Conservation (phyloP, 495 filamentous ascomycete genomes). For the Bacidia rubella region DNA sequence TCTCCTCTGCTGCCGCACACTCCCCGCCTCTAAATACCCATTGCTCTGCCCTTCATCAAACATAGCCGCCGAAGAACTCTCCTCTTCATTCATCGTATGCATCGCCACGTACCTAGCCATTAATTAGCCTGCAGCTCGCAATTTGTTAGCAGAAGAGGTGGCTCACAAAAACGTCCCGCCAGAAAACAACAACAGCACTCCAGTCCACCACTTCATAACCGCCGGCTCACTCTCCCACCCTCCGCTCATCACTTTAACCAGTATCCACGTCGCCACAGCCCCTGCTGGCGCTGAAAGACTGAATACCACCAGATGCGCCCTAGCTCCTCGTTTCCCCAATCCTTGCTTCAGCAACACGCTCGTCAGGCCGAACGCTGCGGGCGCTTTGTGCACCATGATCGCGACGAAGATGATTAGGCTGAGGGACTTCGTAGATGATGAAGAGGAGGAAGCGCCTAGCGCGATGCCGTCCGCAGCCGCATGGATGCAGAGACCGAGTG, state of each 20-base stretch:
- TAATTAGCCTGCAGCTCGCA: background rate
- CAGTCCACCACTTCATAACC: slow-evolving; percentile 70
- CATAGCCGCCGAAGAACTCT: slow-evolving; percentile 27
- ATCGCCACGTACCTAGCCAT: slow-evolving; percentile 81
- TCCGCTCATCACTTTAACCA: slow-evolving; percentile 59
- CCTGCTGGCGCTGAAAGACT: slow-evolving; percentile 82
- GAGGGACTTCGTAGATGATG: slow-evolving; percentile 50
- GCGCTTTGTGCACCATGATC: slow-evolving; percentile 95
- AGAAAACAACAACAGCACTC: slow-evolving; percentile 80
- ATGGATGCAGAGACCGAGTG: slow-evolving; percentile 88
- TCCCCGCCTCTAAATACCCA: slow-evolving; percentile 49
- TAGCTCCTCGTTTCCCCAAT: slow-evolving; percentile 67
- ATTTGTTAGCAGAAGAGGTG: background rate
- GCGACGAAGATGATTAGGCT: slow-evolving; percentile 86
- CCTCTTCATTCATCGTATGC: slow-evolving; percentile 91
- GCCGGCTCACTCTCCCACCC: slow-evolving; percentile 25
- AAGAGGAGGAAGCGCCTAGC: slow-evolving; percentile 70
- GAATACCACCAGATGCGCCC: slow-evolving; percentile 79
- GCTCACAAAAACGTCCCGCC: slow-evolving; percentile 91
- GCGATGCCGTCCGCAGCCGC: slow-evolving; percentile 94
- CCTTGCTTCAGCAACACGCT: slow-evolving; percentile 81
- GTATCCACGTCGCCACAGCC: slow-evolving; percentile 66
- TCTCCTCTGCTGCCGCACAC: slow-evolving; percentile 30
- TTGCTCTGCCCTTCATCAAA: slow-evolving; percentile 42
- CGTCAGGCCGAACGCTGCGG: slow-evolving; percentile 88